Base-by-base conservation (phyloP, 345 rosid species). In the Brassica carinata region DNA sequence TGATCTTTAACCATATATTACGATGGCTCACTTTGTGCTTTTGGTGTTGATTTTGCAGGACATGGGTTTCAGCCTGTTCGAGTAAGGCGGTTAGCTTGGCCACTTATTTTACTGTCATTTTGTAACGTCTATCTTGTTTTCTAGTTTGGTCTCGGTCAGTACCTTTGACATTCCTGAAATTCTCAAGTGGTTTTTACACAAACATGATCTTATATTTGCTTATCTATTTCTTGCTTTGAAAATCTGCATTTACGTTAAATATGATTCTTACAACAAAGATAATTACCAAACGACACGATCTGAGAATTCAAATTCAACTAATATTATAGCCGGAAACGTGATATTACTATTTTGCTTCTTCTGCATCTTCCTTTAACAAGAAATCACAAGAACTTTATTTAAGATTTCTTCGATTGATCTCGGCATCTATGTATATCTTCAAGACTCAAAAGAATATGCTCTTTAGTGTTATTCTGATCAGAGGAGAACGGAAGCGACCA, bases 41-140 rank as follows among this genome's bases (percentile, higher is more conserved):
- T 67, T 17, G 18, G 7, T 79, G 29, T 23, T 31, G 4, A 4
- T 45, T 34, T 64, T 86, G 87, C 89, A 89, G 92, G 91, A 89
- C 33, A 86, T 88, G 91, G 93, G 91, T 14, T 86, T 87, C 85
- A 78, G 88, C 82, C 83, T 87, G 27, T 89, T 89, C 63, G 93
- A 89, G 77, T 89, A 86, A 74, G 19, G 1, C 0, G 5, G 9
- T n/a, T 10, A 7, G 1, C 53, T 1, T 51, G 38, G 19, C 64
- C 5, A 6, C 27, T 1, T 43, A 29, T 71, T 72, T 79, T 78
- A 40, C 26, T 71, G 59, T 71, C 19, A 3, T 48, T 62, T 29
- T 73, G 64, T 30, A 30, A 61, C 64, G 9, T 38, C 68, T 59
- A 9, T 58, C 48, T 79, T 72, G 59, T 72, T 67, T 66, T 70